Percentiles rank a stretch among this genome's conserved stretches.
Conservation (phyloP, 2,329 filamentous ascomycete genomes). For the Stylonectria norvegica region DNA sequence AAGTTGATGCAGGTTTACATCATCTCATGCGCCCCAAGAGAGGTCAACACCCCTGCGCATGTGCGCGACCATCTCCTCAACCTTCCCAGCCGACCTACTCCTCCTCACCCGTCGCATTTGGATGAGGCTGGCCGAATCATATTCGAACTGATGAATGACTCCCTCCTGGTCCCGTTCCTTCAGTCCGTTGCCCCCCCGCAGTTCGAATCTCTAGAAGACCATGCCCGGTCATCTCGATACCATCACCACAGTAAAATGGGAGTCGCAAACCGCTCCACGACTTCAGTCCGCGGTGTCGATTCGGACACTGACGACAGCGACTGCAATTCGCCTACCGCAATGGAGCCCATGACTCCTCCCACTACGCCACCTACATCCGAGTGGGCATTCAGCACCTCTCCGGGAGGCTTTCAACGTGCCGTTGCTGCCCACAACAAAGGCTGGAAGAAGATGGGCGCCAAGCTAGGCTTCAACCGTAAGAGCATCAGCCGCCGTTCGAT, state of each 20-base stretch:
- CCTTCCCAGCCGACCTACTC: constrained; percentile 51
- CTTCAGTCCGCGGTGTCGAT: constrained; percentile 45
- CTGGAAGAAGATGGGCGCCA: constrained; percentile 64
- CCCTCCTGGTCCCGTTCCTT: constrained; percentile 86
- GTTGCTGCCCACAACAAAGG: constrained; percentile 54
- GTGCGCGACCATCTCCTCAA: constrained; percentile 78
- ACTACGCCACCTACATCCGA: constrained; percentile 66
- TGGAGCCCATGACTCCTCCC: constrained; percentile 70
- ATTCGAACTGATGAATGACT: constrained; percentile 96
- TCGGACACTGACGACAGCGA: constrained; percentile 63
- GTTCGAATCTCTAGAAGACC: constrained; percentile 34
- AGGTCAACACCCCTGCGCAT: constrained; percentile 84
- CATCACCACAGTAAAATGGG: constrained; percentile 39
- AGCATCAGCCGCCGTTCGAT: constrained; percentile 42
- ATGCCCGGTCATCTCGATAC: constrained; percentile 43
- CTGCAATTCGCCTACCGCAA: constrained; percentile 51
- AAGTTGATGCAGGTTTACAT: constrained; percentile 90
- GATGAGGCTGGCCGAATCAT: constrained; percentile 83
- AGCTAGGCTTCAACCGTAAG: constrained; percentile 57
- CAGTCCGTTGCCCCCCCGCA: constrained; percentile 55
- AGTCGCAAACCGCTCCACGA: constrained; percentile 30
- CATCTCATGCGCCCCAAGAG: constrained; percentile 74
- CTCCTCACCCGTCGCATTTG: constrained; percentile 70
- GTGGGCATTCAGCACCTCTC: constrained; percentile 50
- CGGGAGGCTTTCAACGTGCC: constrained; percentile 52